A percentile compares a stretch with the other conserved stretches of the same genome.
Conservation (phyloP, 2,329 filamentous ascomycete species). For the Fusarium begoniae region DNA sequence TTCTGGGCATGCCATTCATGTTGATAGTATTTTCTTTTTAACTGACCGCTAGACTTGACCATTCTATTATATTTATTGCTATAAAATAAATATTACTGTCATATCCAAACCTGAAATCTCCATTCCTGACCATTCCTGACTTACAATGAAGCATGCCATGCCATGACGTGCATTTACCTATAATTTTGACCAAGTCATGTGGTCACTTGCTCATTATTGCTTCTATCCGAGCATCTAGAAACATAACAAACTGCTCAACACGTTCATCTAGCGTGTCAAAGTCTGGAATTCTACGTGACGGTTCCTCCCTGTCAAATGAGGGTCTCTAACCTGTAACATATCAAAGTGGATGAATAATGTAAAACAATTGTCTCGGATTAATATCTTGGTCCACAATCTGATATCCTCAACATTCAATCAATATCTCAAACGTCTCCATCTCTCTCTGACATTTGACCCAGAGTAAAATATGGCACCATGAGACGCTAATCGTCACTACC, state of each 20-base stretch:
- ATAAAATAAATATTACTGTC: not conserved
- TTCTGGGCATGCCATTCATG: slow-evolving; percentile 6
- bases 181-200: not conserved
- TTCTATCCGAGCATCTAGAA: not conserved
- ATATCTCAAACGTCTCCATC: not conserved
- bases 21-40: not conserved
- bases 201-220: not conserved
- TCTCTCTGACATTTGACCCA: not conserved
- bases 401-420: not conserved
- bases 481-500: not conserved
- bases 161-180: not conserved
- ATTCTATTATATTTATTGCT: not conserved
- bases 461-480: slow-evolving; percentile 1
- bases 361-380: slow-evolving; percentile 17
- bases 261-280: not conserved
- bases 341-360: not conserved
- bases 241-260: not conserved
- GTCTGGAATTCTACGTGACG: not conserved
- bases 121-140: not conserved
- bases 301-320: not conserved
- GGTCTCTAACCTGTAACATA: not conserved
- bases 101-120: not conserved
- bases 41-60: not conserved
- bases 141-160: not conserved
- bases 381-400: slow-evolving; percentile 1